These are phyloP conservation scores for Jackrogersella minutella DNA, from an alignment of 495 filamentous ascomycete species.

Conservation along the genomic window DNA sequence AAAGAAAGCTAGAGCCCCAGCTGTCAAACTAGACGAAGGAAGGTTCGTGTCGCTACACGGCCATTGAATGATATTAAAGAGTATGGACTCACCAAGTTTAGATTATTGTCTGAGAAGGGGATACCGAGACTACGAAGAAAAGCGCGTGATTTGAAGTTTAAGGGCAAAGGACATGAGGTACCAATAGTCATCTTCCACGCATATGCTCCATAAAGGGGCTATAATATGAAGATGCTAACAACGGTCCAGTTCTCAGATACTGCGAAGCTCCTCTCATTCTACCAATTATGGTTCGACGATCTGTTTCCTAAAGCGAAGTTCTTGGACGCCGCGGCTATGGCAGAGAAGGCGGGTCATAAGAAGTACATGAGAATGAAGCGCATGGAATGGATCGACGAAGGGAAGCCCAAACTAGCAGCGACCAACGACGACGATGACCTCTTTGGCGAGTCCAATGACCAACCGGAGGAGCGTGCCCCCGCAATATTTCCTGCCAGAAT, in stretches of 20 bases:
- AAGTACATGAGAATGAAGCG: conserved; percentile 74
- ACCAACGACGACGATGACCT: conserved; percentile 60
- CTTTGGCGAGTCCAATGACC: conserved; percentile 29
- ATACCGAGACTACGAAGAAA: conserved; percentile 81
- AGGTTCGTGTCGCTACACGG: conserved; percentile 57
- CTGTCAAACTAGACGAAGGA: conserved; percentile 85
- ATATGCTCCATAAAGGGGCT: background rate
- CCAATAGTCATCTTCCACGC: background rate
- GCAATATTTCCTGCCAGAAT: conserved; percentile 49
- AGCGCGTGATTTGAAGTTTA: conserved; percentile 78
- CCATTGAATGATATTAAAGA: background rate
- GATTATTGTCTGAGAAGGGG: conserved; percentile 79
- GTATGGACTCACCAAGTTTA: conserved; percentile 41
- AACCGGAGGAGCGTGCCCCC: conserved; percentile 43
- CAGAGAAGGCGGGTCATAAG: conserved; percentile 92
- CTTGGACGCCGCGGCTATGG: conserved; percentile 85
- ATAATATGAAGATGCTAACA: background rate
- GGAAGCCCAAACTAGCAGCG: conserved; percentile 58
- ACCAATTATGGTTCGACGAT: conserved; percentile 97
- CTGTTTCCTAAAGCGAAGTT: conserved; percentile 96
- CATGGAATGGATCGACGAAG: conserved; percentile 82
- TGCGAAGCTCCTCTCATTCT: conserved; percentile 81
- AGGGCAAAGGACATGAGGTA: conserved; percentile 95
- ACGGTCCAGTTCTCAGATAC: conserved; percentile 79
- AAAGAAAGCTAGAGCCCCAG: conserved; percentile 72